Base-by-base conservation (phyloP, 2,329 filamentous ascomycete species). In the Fusarium verticillioides region DNA sequence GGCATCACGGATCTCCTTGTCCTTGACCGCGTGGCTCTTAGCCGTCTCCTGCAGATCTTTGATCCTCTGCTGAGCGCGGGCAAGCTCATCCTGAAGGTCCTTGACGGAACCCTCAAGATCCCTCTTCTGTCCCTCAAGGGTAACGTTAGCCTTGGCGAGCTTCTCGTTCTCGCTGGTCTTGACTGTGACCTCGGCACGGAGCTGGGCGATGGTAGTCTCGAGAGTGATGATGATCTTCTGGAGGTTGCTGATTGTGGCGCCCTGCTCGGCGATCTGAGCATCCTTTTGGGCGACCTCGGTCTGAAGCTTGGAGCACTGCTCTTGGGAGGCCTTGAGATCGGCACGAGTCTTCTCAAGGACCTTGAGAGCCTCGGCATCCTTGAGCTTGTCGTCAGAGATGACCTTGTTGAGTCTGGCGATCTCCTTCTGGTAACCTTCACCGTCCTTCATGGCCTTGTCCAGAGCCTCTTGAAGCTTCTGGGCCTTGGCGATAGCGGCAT, bases 191-290 rank as follows among this genome's bases (percentile, higher is more conserved):
- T 62, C 43, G 0, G 61, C 61, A 7, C 28, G 26, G 12, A 62
- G 36, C 7, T 46, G 57, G 0, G 54, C 16, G 6, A 50, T 50
- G 0, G 44, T 46, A 0, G 56, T 63, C 6, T 63, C 61, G 1
- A 39, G 30, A 8, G 46, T 19, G 16, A 63, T 63, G 9, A 63
- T 63, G 8, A 49, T 32, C 36, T 40, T n/a, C 30, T 63, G 58
- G 15, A 52, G 47, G 2, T 42, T 47, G 5, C 18, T 63, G 26
- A 61, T 61, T 2, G 23, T n/a, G 1, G 47, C 26, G 11, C 36
- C 30, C 10, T 63, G 32, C 44, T 53, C 40, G 2, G 15, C 9
- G 13, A 52, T 37, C 18, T 34, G 23, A 8, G 34, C 28, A 26
- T 47, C 10, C 21, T n/a, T 34, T 4, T 43, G 2, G 47, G 21